phyloP scores from a whole-genome alignment of 2,329 filamentous ascomycete species.

The Geosmithia flava region DNA sequence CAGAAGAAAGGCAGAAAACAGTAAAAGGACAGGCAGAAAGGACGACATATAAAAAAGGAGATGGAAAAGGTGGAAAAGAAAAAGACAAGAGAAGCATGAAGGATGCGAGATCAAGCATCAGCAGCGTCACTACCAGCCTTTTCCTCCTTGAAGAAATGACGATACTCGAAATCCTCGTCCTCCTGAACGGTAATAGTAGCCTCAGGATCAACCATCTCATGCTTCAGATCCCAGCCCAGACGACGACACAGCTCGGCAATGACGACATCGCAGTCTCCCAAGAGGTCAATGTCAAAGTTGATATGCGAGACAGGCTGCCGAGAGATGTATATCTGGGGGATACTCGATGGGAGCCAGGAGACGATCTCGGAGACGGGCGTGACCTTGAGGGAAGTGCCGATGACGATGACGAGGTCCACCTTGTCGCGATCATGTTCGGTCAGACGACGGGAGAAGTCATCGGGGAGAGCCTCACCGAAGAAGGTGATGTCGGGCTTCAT shows the following conservation, averaged over 20 bases:
- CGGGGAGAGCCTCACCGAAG: constrained; percentile 76
- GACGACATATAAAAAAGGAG: not conserved
- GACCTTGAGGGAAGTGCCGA: constrained; percentile 92
- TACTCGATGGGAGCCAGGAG: constrained; percentile 60
- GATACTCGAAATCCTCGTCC: constrained; percentile 19
- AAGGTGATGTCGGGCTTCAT: constrained; percentile 99
- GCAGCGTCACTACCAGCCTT: not conserved
- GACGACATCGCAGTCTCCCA: constrained; percentile 91
- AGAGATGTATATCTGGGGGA: constrained; percentile 86
- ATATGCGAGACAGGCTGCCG: constrained; percentile 76
- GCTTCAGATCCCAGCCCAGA: constrained; percentile 66
- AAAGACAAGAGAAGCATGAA: not conserved
- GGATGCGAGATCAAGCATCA: not conserved
- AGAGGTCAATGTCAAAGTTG: constrained; percentile 89
- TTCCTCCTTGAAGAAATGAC: constrained; percentile 19
- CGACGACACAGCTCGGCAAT: constrained; percentile 76
- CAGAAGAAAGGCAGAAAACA: not conserved
- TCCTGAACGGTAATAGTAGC: constrained; percentile 46
- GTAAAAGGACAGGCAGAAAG: not conserved
- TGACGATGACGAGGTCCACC: constrained; percentile 86
- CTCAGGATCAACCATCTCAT: constrained; percentile 68
- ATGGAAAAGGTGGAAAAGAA: not conserved
- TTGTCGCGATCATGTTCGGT: constrained; percentile 68
- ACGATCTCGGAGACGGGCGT: constrained; percentile 90
- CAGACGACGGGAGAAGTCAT: constrained; percentile 69